Evolutionary conservation across 768 basidiomycete genomes (phyloP), one percentile per base, ranked within the genome.

Genomic region (Naganishia antarctica): DNA sequence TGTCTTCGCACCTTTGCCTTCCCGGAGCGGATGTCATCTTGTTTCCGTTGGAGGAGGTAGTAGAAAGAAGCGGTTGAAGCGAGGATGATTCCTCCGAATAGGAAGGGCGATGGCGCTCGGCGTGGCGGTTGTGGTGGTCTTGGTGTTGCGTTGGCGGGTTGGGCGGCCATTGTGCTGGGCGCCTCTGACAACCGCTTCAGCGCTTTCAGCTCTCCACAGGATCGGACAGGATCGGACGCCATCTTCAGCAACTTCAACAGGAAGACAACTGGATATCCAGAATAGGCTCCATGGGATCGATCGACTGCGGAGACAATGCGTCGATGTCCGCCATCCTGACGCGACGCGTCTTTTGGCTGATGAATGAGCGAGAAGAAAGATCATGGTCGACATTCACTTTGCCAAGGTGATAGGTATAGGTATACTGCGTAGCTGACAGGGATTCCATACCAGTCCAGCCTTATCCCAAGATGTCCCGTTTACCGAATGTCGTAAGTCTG

Each of bases 311-410:
- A 40, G 23, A 21, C 4, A 9, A 57, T 25, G 15, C 28, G 32
- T n/a, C 2, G 11, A 23, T 57, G 34, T 40, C 34, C 53, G 4
- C 37, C 53, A 29, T 31, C 18, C 53, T 15, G n/a, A 21, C 53
- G 53, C 31, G 26, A 34, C 53, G 53, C 53, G 53, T 57, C 53
- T 57, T 57, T 37, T 40, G 51, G 34, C 49, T 50, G 51, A 44
- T 15, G n/a, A 40, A 53, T 53, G 51, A 53, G 53, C 32, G 34
- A 57, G 53, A 37, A 57, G 53, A 51, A 40, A 40, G 53, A 57
- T 57, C 51, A 57, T 57, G 28, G n/a, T 15, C 31, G 28, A 5
- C 32, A 32, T 49, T 29, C 48, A 49, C 25, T 31, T 51, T 29
- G 29, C 31, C 29, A 32, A 15, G 32, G n/a, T n/a, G n/a, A n/a